phyloP scores from a whole-genome alignment of 345 rosid genomes.

The Eutrema heterophyllum region DNA sequence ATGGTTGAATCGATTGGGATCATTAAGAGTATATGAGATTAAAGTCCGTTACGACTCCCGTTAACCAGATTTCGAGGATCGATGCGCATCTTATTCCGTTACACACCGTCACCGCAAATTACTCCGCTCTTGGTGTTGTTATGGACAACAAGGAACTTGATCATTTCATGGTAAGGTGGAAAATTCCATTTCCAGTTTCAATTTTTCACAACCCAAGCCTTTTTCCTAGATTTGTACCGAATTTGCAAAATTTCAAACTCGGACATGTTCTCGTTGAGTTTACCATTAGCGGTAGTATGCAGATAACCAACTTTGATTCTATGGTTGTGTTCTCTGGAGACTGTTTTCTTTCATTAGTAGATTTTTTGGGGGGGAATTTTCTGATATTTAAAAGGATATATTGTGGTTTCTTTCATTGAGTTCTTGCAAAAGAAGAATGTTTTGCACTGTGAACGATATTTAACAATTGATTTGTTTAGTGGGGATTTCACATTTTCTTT shows the following conservation, averaged over 20 bases:
- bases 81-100: conserved; percentile 89
- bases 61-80: conserved; percentile 87
- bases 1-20: no score
- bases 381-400: background rate
- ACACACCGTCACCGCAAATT: conserved; percentile 77
- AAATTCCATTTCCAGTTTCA: background rate
- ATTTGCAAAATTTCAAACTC: background rate
- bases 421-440: background rate
- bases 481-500: background rate
- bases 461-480: background rate
- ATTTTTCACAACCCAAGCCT: no score
- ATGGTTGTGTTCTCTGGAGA: background rate
- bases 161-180: conserved; percentile 21
- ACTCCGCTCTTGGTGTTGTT: conserved; percentile 44
- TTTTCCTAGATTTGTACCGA: background rate
- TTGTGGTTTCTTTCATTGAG: background rate
- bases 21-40: no score
- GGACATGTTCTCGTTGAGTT: background rate
- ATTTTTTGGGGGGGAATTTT: background rate
- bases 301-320: background rate
- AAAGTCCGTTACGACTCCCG: conserved; percentile 72
- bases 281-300: background rate
- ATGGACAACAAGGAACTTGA: conserved; percentile 31
- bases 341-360: background rate
- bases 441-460: background rate